These are phyloP conservation scores for Dactylellina parvicollis DNA, from an alignment of 2,329 filamentous ascomycete genomes.

Conservation along the genomic window DNA sequence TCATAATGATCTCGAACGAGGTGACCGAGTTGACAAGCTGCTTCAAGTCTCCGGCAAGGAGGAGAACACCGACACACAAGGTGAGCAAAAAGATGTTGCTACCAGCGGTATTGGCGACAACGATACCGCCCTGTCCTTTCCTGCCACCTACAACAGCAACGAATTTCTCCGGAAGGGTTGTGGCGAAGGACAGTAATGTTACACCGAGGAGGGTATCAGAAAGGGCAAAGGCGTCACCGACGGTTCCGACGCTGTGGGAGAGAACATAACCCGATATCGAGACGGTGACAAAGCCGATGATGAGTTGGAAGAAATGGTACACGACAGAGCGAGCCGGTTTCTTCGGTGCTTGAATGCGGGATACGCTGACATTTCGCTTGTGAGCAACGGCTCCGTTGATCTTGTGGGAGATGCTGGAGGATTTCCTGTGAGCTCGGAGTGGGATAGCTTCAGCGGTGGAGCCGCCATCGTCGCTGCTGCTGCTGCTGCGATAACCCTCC, in stretches of 20 bases:
- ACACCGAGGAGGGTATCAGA: constrained; percentile 65
- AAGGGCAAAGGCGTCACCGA: constrained; percentile 62
- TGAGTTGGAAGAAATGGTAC: constrained; percentile 63
- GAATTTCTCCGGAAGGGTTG: constrained; percentile 68
- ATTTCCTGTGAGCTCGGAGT: constrained; percentile 39
- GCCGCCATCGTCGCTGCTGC: constrained; percentile 48
- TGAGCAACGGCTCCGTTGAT: constrained; percentile 10
- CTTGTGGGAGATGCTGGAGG: constrained; percentile 39
- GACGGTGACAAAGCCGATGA: constrained; percentile 63
- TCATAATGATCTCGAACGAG: constrained; percentile 59
- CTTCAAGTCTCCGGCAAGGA: constrained; percentile 58
- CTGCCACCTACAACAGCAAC: constrained; percentile 65
- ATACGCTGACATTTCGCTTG: constrained; percentile 49
- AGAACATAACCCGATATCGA: constrained; percentile 66
- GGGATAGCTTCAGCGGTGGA: constrained; percentile 46
- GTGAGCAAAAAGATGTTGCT: constrained; percentile 69
- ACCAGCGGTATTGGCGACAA: constrained; percentile 67
- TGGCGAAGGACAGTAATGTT: constrained; percentile 66
- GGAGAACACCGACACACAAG: constrained; percentile 64
- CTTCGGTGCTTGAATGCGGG: constrained; percentile 40
- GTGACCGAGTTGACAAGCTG: constrained; percentile 57
- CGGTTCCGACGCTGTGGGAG: constrained; percentile 62
- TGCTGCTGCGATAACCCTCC: constrained; percentile 48
- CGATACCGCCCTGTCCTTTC: constrained; percentile 65
- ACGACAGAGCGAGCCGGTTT: constrained; percentile 58